Evolutionary conservation across 2,329 filamentous ascomycete species (phyloP).

Genomic region (Colletotrichum higginsianum): DNA sequence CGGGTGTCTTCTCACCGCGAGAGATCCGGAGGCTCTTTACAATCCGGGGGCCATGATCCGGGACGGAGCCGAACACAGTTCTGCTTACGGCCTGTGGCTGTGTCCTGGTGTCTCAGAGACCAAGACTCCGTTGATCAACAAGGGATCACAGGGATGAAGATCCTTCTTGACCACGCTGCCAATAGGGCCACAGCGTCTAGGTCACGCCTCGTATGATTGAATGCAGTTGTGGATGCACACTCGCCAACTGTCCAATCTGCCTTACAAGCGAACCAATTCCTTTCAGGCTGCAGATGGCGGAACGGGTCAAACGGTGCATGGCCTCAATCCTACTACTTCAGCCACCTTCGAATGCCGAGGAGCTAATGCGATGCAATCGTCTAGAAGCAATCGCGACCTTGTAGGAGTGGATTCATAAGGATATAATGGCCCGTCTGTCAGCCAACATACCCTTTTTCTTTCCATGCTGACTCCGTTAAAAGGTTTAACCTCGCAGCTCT

Average conservation of each 20-base stretch:
- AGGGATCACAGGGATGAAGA: not conserved
- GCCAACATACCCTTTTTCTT: no score
- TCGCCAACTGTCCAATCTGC: not conserved
- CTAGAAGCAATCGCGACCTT: not conserved
- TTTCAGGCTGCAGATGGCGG: not conserved
- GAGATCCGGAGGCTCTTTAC: no score
- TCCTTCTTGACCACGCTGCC: not conserved
- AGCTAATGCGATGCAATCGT: not conserved
- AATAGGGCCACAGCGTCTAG: not conserved
- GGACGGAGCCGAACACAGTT: not conserved
- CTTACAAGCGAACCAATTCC: not conserved
- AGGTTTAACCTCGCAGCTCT: not conserved
- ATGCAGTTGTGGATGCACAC: not conserved
- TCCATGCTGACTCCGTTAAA: no score
- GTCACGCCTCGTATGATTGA: not conserved
- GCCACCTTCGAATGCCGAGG: constrained; percentile 1
- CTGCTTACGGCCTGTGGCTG: not conserved
- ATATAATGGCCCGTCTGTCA: not conserved
- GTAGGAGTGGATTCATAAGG: no score
- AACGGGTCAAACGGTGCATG: not conserved
- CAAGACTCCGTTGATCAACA: not conserved
- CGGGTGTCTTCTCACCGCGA: no score
- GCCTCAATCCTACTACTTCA: not conserved
- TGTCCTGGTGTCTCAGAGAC: not conserved
- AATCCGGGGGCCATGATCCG: no score